phyloP scores from a whole-genome alignment of 2,329 filamentous ascomycete species.

The Phyllosticta citrichinensis region DNA sequence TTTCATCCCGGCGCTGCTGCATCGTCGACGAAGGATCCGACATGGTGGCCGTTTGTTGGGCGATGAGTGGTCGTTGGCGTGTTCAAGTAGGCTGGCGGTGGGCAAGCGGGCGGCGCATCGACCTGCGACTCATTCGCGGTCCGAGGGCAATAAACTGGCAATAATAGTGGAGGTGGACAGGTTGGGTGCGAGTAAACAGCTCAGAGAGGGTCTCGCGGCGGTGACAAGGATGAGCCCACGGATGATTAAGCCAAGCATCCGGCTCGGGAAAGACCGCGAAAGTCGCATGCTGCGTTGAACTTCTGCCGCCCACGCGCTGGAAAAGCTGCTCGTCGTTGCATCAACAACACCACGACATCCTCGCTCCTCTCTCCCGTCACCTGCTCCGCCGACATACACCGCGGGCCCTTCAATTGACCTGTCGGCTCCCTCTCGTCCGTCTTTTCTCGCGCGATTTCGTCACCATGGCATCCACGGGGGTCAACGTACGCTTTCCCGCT shows the following conservation, averaged over 20 bases:
- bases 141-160: background rate
- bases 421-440: background rate
- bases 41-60: constrained; percentile 1
- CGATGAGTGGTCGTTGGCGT: background rate
- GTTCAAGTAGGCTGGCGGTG: background rate
- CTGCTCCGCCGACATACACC: constrained; percentile 7
- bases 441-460: constrained; percentile 2
- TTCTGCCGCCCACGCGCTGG: background rate
- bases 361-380: constrained; percentile 4
- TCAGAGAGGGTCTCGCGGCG: background rate
- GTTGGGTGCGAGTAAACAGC: background rate
- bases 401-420: constrained; percentile 10
- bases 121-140: background rate
- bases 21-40: constrained; percentile 39
- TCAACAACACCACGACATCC: constrained; percentile 1
- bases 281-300: background rate
- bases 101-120: background rate
- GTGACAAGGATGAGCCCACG: background rate
- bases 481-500: constrained; percentile 38
- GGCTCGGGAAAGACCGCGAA: constrained; percentile 5
- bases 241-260: constrained; percentile 9
- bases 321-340: constrained; percentile 6
- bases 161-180: background rate
- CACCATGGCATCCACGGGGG: constrained; percentile 23
- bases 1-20: constrained; percentile 84